Base-by-base conservation (phyloP, 306 rosid genomes). In the Carpinus viminea region DNA sequence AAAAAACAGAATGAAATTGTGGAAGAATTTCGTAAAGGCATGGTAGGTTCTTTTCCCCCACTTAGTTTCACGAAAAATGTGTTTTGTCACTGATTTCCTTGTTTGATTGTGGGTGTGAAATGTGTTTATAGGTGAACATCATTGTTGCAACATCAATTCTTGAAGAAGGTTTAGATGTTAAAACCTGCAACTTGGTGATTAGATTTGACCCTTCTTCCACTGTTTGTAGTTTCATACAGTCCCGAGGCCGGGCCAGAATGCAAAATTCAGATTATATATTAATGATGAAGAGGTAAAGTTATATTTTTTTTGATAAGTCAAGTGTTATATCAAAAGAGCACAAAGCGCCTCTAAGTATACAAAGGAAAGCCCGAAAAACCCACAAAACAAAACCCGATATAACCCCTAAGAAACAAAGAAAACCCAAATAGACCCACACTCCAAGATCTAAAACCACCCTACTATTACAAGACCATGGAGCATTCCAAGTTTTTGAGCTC, bases 61-160 rank as follows among this genome's bases (percentile, higher is more conserved):
- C 18, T 45, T 55, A 45, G 57, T 41, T 62, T 79, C 56, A 13
- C 12, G 47, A 73, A 36, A 36, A n/a, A 69, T 64, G 20, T 43
- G 45, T 74, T 73, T 72, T 41, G 61, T 51, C 36, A 16, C 53
- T 51, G 65, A 57, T 53, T 24, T 16, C 71, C 54, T 16, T 81
- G 55, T 82, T 55, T 79, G 59, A 80, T 66, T 34, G 54, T 31
- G 75, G 74, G 76, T 79, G 53, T 41, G 8, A 5, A 41, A 41
- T 41, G 45, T 41, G 8, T 41, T 41, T 90, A 64, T 77, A 94
- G 98, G 91, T 89, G 45, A 94, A 94, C 77, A 70, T 94, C 78
- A 87, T 94, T 79, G 97, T 94, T 79, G 97, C 98, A 81, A 94
- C 98, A 24, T 92, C 98, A 66, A 94, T 92, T 83, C 97, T 94